A percentile compares a stretch with the other conserved stretches of the same genome.
Evolutionary conservation across 2,329 filamentous ascomycete species (phyloP).

Genomic region (Fonsecaea monophora): DNA sequence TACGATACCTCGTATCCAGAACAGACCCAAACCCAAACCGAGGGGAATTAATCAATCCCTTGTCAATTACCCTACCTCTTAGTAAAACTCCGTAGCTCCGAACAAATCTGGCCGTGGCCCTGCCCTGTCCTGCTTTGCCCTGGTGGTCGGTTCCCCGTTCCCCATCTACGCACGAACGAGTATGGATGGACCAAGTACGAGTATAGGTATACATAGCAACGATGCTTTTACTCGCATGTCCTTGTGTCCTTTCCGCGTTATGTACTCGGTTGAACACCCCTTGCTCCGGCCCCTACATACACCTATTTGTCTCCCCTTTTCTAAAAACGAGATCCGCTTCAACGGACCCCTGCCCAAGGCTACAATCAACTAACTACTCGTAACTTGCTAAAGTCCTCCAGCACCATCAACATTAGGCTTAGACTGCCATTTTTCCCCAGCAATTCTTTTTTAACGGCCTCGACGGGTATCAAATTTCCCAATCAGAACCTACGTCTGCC

Average conservation of each 20-base stretch:
- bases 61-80: background rate
- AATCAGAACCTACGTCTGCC: background rate
- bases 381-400: conserved; percentile 17
- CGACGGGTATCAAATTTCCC: background rate
- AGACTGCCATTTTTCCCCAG: background rate
- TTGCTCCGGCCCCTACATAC: conserved; percentile 7
- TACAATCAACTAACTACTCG: background rate
- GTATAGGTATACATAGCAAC: too few relatives aligned
- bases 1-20: background rate
- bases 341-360: background rate
- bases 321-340: conserved; percentile 12
- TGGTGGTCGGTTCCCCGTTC: conserved; percentile 1
- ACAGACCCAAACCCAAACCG: background rate
- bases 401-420: conserved; percentile 4
- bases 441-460: conserved; percentile 9
- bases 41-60: background rate
- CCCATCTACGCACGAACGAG: background rate
- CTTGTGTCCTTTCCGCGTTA: background rate
- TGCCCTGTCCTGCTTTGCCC: background rate
- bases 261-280: background rate
- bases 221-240: background rate
- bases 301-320: background rate
- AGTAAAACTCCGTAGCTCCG: conserved; percentile 15
- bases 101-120: background rate
- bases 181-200: too few relatives aligned